Evolutionary conservation across 139 green algal genomes (phyloP), one percentile per base, ranked within the genome.

Genomic region (Nannochloris sp.): DNA sequence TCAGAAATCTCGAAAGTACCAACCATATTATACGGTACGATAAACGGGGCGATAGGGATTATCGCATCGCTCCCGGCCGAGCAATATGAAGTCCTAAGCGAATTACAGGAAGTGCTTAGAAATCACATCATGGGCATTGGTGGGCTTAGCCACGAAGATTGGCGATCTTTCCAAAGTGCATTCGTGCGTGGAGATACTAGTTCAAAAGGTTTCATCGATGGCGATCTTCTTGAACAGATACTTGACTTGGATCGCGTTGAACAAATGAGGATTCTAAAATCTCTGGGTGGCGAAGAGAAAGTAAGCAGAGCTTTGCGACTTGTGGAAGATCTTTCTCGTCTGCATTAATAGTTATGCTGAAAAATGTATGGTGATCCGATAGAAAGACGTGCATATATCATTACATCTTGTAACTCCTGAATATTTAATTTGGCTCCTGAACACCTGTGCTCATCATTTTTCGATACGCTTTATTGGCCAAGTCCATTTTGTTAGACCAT

Each of bases 171-270:
- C 66, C 62, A 61, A 18, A 94, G 88, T 55, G 82, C 93, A 66
- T 83, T 87, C 58, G n/a, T n/a, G 15, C 19, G 21, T 37, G n/a
- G n/a, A 29, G 50, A 34, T 58, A 58, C 19, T 37, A 16, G 8
- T 9, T 9, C 15, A 10, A 68, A 64, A 2, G 76, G 79, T 50
- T 97, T 98, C 60, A 66, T 98, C 12, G 93, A 98, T 55, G 93
- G 93, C 1, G 93, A 98, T 68, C 69, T 98, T 4, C 81, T 98
- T 2, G 93, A 98, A 79, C 44, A 75, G 24, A 95, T 96, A 61
- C 63, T 96, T 34, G 93, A 98, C 67, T 74, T 98, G 24, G 59
- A 44, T 51, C 55, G 23, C 29, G 65, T 7, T 5, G 12, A 46
- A 15, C n/a, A 15, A n/a, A 64, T 72, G 19, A 34, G 48, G 4